phyloP scores from a whole-genome alignment of 2,329 filamentous ascomycete genomes.

The Periconia macrospinosa region DNA sequence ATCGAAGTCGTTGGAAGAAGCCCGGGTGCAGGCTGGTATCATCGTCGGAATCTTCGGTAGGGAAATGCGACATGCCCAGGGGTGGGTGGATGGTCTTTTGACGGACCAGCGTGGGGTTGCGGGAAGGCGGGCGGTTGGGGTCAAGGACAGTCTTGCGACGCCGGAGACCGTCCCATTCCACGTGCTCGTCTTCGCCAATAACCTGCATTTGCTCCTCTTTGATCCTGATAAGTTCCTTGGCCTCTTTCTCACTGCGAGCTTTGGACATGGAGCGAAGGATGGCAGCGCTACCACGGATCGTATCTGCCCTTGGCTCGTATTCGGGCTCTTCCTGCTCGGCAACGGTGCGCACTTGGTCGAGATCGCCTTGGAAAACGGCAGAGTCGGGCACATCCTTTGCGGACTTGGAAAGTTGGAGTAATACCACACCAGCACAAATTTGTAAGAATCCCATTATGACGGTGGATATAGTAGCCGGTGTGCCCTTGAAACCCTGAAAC shows the following conservation, averaged over 20 bases:
- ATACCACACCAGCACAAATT: conserved; percentile 89
- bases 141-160: conserved; percentile 65
- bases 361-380: conserved; percentile 86
- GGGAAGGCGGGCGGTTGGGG: conserved; percentile 40
- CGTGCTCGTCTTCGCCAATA: conserved; percentile 75
- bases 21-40: conserved; percentile 49
- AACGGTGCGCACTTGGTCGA: conserved; percentile 94
- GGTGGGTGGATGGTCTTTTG: conserved; percentile 68
- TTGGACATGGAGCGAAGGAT: conserved; percentile 82
- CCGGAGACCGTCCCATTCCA: conserved; percentile 91
- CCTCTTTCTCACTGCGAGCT: conserved; percentile 75
- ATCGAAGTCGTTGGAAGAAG: conserved; percentile 47
- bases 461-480: conserved; percentile 75
- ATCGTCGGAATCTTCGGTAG: conserved; percentile 59
- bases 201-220: conserved; percentile 80
- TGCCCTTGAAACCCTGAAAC: conserved; percentile 92
- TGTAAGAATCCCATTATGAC: conserved; percentile 91
- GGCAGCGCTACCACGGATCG: conserved; percentile 86
- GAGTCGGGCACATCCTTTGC: conserved; percentile 95
- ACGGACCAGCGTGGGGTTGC: conserved; percentile 44
- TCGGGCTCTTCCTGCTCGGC: conserved; percentile 96
- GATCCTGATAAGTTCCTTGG: conserved; percentile 75
- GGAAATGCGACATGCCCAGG: conserved; percentile 85
- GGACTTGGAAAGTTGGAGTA: conserved; percentile 95
- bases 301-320: conserved; percentile 92